phyloP scores from a whole-genome alignment of 495 filamentous ascomycete species.

The Daldinia childiae region DNA sequence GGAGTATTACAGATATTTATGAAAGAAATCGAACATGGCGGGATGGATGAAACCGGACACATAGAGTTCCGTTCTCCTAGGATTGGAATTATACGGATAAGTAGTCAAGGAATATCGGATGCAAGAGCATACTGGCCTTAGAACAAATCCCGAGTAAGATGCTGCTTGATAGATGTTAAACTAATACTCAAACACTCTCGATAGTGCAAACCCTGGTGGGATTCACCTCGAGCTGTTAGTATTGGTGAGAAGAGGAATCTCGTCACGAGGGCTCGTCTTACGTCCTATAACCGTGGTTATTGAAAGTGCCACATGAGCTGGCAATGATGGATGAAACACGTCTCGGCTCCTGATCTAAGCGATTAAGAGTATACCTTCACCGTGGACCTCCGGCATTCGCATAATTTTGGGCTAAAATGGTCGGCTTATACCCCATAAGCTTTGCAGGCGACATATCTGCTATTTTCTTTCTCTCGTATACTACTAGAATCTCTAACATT shows the following conservation, averaged over 20 bases:
- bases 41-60: constrained; percentile 20
- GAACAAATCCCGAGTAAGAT: not conserved
- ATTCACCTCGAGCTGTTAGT: not conserved
- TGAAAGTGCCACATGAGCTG: constrained; percentile 13
- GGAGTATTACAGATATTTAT: not conserved
- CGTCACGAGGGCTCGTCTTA: constrained; percentile 15
- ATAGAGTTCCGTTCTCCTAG: constrained; percentile 19
- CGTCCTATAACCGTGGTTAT: not conserved
- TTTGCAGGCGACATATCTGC: not conserved
- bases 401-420: not conserved
- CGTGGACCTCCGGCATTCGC: not conserved
- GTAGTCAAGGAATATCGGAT: not conserved
- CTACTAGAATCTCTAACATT: not conserved
- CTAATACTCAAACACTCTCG: no score
- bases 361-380: constrained; percentile 6
- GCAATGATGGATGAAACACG: constrained; percentile 37
- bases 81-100: constrained; percentile 21
- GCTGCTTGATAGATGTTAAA: no score
- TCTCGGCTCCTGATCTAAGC: constrained; percentile 17
- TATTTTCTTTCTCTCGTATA: not conserved
- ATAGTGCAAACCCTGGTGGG: not conserved
- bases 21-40: not conserved
- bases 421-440: not conserved
- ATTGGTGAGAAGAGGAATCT: constrained; percentile 13
- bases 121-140: not conserved